phyloP scores from a whole-genome alignment of 2,329 filamentous ascomycete species.

The Exophiala sp. region DNA sequence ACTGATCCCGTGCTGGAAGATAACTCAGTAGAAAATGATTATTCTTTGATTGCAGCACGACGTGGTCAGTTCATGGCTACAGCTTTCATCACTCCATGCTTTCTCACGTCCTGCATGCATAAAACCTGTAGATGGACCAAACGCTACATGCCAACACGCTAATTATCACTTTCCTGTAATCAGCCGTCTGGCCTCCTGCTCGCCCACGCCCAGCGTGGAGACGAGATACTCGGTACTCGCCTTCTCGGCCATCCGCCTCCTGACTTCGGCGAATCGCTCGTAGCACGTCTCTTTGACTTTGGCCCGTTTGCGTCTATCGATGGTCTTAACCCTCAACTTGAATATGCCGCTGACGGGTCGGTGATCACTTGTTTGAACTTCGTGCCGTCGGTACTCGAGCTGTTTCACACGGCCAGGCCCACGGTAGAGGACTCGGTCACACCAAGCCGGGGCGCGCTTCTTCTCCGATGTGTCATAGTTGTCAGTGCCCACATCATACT shows the following conservation, averaged over 20 bases:
- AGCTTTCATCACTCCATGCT: no score
- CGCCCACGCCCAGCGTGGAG: conserved; percentile 10
- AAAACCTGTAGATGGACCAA: not conserved
- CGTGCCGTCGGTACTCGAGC: conserved; percentile 81
- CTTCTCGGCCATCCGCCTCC: conserved; percentile 20
- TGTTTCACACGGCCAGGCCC: conserved; percentile 80
- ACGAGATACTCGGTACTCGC: conserved; percentile 25
- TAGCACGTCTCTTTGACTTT: conserved; percentile 69
- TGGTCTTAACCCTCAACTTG: conserved; percentile 77
- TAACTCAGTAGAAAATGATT: no score
- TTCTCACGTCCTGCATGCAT: no score
- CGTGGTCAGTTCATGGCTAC: no score
- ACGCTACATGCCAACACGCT: not conserved
- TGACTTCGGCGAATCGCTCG: conserved; percentile 67
- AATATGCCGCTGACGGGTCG: conserved; percentile 86
- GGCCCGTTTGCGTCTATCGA: conserved; percentile 64
- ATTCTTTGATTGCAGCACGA: no score
- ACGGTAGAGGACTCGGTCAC: conserved; percentile 85
- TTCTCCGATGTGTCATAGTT: conserved; percentile 94
- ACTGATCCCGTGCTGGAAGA: no score
- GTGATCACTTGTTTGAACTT: conserved; percentile 88
- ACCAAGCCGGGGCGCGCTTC: conserved; percentile 91
- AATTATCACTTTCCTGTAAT: conserved; percentile 7
- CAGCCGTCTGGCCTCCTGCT: conserved; percentile 17
- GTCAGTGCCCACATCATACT: conserved; percentile 95